phyloP scores from a whole-genome alignment of 176 grass and related monocot species.

The Otatea glauca region DNA sequence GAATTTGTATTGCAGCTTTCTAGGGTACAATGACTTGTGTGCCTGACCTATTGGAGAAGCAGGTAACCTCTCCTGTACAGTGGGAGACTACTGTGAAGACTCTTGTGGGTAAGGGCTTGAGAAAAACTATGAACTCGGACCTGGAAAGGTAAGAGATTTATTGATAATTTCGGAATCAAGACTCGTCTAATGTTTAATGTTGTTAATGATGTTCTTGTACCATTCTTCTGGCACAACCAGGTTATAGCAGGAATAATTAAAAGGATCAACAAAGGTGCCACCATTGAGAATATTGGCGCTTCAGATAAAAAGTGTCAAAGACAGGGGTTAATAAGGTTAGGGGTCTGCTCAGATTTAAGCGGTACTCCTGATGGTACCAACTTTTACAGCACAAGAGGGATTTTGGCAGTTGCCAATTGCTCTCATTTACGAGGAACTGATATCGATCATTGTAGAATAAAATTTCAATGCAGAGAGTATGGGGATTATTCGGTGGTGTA shows the following conservation, averaged over 20 bases:
- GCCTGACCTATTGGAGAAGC: constrained; percentile 5
- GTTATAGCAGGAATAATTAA: constrained; percentile 96
- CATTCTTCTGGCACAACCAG: constrained; percentile 38
- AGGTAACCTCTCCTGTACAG: constrained; percentile 93
- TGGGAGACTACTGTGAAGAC: constrained; percentile 90
- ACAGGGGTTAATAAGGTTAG: background rate
- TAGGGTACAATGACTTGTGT: constrained; percentile 22
- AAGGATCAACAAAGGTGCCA: constrained; percentile 81
- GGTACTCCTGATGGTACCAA: constrained; percentile 7
- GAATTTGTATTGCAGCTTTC: background rate
- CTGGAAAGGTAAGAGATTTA: constrained; percentile 79
- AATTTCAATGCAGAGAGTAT: background rate
- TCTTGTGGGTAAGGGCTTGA: constrained; percentile 81
- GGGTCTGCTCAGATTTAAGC: constrained; percentile 9
- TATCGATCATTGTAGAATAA: background rate
- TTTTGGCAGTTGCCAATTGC: background rate
- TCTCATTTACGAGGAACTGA: background rate
- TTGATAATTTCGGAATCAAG: background rate
- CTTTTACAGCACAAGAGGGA: background rate
- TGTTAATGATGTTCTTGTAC: constrained; percentile 12
- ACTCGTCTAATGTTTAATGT: background rate
- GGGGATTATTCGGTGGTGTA: background rate
- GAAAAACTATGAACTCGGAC: constrained; percentile 95
- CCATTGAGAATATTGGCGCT: constrained; percentile 79
- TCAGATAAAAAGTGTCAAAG: constrained; percentile 28